Evolutionary conservation across 2,329 filamentous ascomycete genomes (phyloP).

Genomic region (Cladophialophora immunda): DNA sequence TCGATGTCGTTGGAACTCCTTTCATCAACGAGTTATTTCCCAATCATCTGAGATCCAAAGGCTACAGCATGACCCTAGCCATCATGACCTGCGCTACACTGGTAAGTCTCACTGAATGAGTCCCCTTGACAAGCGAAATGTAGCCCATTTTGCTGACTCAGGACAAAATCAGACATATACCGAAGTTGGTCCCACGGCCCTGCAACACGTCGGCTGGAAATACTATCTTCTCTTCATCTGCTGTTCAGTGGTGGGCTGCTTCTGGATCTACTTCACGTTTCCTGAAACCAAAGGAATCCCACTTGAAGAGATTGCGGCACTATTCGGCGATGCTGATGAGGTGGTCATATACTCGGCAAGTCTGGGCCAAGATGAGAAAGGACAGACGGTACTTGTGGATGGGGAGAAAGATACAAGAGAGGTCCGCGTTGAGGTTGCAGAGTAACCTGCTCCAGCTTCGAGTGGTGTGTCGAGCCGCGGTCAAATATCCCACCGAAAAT

Average conservation of each 20-base stretch:
- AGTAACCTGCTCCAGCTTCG: too few relatives aligned
- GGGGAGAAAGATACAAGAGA: too few relatives aligned
- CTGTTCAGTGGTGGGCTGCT: background rate
- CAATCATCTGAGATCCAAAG: constrained; percentile 31
- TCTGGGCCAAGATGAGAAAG: too few relatives aligned
- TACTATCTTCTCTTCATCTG: background rate
- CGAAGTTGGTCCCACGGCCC: too few relatives aligned
- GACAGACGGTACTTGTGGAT: too few relatives aligned
- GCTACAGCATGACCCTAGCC: background rate
- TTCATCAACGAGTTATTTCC: constrained; percentile 29
- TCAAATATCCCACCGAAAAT: too few relatives aligned
- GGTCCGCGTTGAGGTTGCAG: too few relatives aligned
- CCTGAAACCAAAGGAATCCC: constrained; percentile 4
- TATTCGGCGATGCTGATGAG: constrained; percentile 9
- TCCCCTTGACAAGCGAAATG: background rate
- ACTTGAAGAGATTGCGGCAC: background rate
- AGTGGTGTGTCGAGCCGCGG: too few relatives aligned
- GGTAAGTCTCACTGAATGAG: background rate
- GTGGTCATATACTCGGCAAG: background rate
- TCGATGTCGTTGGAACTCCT: constrained; percentile 27
- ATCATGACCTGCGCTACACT: too few relatives aligned
- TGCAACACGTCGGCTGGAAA: too few relatives aligned
- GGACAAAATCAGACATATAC: background rate
- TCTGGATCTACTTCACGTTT: background rate
- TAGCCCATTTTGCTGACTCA: background rate